A percentile compares a stretch with the other conserved stretches of the same genome.
Evolutionary conservation across 1,139 yeast species (phyloP).

Genomic region (Diutina ranongensis): DNA sequence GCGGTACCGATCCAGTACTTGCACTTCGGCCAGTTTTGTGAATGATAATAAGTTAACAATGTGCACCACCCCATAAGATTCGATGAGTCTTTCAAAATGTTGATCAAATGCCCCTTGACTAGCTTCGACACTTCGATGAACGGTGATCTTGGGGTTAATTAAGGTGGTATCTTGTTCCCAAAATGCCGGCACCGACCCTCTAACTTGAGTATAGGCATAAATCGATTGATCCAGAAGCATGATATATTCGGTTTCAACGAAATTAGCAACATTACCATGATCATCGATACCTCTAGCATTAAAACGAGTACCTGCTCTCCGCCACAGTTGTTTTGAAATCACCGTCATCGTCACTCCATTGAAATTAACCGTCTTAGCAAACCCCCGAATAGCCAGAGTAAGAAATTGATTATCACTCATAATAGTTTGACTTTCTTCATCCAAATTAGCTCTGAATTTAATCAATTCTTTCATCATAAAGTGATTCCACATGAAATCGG

Average conservation of each 20-base stretch:
- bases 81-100: slow-evolving; percentile 62
- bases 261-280: slow-evolving; percentile 90
- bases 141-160: slow-evolving; percentile 74
- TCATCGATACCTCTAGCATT: slow-evolving; percentile 95
- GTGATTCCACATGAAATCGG: slow-evolving; percentile 92
- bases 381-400: slow-evolving; percentile 89
- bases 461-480: slow-evolving; percentile 81
- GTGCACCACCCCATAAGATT: slow-evolving; percentile 79
- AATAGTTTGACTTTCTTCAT: slow-evolving; percentile 40
- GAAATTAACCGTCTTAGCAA: slow-evolving; percentile 75
- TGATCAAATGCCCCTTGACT: slow-evolving; percentile 81
- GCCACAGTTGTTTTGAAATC: slow-evolving; percentile 89
- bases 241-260: slow-evolving; percentile 74
- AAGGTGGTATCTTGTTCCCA: slow-evolving; percentile 95
- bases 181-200: slow-evolving; percentile 93
- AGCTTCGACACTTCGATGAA: slow-evolving; percentile 84
- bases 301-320: slow-evolving; percentile 90
- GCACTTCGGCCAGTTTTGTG: slow-evolving; percentile 66
- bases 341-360: slow-evolving; percentile 41
- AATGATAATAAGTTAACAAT: slow-evolving; percentile 69
- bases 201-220: slow-evolving; percentile 71
- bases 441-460: slow-evolving; percentile 61
- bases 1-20: slow-evolving; percentile 56
- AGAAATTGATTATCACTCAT: slow-evolving; percentile 71
- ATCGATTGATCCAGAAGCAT: slow-evolving; percentile 28